Evolutionary conservation across 1,139 yeast species (phyloP).

Genomic region (Lodderomyces pseudojiufengensis): DNA sequence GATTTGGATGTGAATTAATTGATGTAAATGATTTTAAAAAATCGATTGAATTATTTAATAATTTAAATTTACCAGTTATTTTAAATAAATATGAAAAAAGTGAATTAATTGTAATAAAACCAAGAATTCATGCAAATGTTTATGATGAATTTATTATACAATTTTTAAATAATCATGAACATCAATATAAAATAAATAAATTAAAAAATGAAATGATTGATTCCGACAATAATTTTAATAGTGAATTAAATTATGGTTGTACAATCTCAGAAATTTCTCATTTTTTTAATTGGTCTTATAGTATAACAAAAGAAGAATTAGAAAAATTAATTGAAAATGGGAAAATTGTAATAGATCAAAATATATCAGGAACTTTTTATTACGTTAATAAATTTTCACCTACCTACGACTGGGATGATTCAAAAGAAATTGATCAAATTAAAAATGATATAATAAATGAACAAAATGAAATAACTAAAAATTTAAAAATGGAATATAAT

Average conservation of each 20-base stretch:
- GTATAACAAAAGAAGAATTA: constrained; percentile 66
- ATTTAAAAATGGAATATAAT: constrained; percentile 15
- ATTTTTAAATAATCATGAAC: constrained; percentile 23
- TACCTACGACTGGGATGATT: constrained; percentile 14
- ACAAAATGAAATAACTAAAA: constrained; percentile 18
- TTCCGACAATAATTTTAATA: constrained; percentile 20
- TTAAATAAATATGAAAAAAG: constrained; percentile 30
- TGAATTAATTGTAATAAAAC: constrained; percentile 33
- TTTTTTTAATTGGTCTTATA: constrained; percentile 58
- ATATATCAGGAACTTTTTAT: constrained; percentile 55
- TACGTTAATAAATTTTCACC: constrained; percentile 28
- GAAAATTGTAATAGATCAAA: constrained; percentile 61
- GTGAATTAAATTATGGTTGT: constrained; percentile 22
- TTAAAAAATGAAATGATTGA: constrained; percentile 20
- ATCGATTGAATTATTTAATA: constrained; percentile 29
- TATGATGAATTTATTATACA: constrained; percentile 25
- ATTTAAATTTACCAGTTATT: constrained; percentile 32
- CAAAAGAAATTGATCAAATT: constrained; percentile 12
- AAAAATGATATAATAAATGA: constrained; percentile 18
- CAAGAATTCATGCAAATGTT: constrained; percentile 17
- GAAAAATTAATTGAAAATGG: constrained; percentile 58
- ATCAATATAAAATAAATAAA: constrained; percentile 24
- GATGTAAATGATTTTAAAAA: constrained; percentile 29
- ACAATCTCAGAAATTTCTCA: constrained; percentile 38
- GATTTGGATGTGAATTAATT: constrained; percentile 39